Conservation (phyloP, 345 rosid species). For the Salix dunnii region DNA sequence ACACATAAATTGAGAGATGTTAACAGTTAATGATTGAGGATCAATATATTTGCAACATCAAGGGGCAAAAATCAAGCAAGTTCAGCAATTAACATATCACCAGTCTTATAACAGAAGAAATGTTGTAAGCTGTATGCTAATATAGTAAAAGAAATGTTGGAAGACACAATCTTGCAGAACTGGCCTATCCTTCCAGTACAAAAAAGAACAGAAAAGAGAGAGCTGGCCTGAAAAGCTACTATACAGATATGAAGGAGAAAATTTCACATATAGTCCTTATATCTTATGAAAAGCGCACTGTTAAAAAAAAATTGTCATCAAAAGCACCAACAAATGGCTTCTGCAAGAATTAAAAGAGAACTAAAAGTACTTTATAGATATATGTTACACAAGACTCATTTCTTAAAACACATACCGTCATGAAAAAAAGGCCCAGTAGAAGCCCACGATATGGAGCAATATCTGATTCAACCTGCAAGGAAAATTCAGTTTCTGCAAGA, state of each 20-base stretch:
- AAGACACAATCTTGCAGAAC: neutral
- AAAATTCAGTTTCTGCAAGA: conserved; percentile 99
- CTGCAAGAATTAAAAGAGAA: neutral
- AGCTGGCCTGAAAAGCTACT: neutral
- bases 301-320: no score
- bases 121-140: neutral
- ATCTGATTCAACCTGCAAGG: conserved; percentile 99
- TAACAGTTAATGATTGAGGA: conserved; percentile 22
- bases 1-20: conserved; percentile 21
- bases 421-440: conserved; percentile 95
- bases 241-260: neutral
- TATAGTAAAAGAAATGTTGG: neutral
- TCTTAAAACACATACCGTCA: conserved; percentile 65
- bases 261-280: neutral
- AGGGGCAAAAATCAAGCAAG: conserved; percentile 10
- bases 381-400: neutral
- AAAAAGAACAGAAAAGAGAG: neutral
- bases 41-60: conserved; percentile 15
- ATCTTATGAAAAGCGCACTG: neutral
- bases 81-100: conserved; percentile 10
- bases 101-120: neutral
- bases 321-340: neutral
- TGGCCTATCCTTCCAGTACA: neutral
- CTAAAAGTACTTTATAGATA: neutral
- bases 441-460: conserved; percentile 99